Evolutionary conservation across 768 basidiomycete genomes (phyloP), one percentile per base, ranked within the genome.

Genomic region (Auricularia cornea): DNA sequence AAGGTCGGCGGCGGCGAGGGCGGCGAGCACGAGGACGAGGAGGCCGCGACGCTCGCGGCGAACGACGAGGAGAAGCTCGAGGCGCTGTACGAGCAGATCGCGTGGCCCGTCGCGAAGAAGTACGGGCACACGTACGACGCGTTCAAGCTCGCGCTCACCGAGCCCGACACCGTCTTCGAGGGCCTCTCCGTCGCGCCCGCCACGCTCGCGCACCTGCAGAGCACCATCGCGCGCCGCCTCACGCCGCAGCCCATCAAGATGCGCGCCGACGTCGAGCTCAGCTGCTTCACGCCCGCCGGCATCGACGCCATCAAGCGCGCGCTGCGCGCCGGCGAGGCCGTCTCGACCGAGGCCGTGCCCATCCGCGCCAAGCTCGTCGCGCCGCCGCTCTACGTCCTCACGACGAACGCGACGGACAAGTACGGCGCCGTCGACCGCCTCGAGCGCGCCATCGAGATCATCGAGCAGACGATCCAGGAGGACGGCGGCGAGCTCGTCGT

Each of bases 201-300:
- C 1, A 88, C 87, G 1, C 77, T 85, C 32, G 74, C 80, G 3
- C 80, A 90, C 51, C 83, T 98, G 23, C 83, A 83, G 65, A 75
- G 82, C 62, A 96, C 93, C 26, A 97, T 99, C 71, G 94, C 95
- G 6, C 88, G 94, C 52, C 88, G 97, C 14, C 81, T 98, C 41
- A 99, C 97, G 0, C 97, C 97, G 1, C 97, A 99, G 74, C 94
- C 97, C 4, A 95, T 99, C 81, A 99, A 98, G 78, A 84, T 99
- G 44, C 92, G 97, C 68, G 94, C 97, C 3, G 97, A 99, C 76
- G 91, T 99, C 70, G 94, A 98, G 76, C 78, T 99, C 54, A 97
- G 94, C 44, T 98, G 96, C 75, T 99, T 97, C 74, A 89, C 89
- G 1, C 94, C 94, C 35, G 85, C 91, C 5, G 96, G 97, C 10